Conservation (phyloP, 257 asterid genomes). For the Thymus quinquecostatus region DNA sequence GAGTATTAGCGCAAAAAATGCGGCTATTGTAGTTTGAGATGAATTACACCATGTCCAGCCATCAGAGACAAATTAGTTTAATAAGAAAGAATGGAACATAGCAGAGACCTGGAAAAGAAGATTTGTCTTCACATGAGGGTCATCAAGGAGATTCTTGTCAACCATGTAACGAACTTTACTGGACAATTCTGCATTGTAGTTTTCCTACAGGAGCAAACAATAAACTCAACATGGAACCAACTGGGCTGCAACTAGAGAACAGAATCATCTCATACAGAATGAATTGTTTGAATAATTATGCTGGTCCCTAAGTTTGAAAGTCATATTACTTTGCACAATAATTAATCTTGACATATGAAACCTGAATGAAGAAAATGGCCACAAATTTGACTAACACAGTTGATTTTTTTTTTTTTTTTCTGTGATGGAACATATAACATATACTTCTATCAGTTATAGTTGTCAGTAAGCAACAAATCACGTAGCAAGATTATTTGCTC, state of each 20-base stretch:
- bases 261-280: background rate
- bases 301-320: slow-evolving; percentile 10
- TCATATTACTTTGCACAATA: background rate
- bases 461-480: background rate
- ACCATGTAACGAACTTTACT: slow-evolving; percentile 71
- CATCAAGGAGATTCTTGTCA: slow-evolving; percentile 87
- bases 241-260: slow-evolving; percentile 15
- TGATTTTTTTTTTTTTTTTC: slow-evolving; percentile 17
- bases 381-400: slow-evolving; percentile 11
- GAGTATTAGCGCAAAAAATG: slow-evolving; percentile 12
- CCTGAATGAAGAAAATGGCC: slow-evolving; percentile 4
- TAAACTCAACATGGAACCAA: slow-evolving; percentile 7
- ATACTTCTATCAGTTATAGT: background rate
- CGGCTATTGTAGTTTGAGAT: slow-evolving; percentile 11
- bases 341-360: slow-evolving; percentile 7
- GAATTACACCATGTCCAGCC: slow-evolving; percentile 9
- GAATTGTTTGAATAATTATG: background rate
- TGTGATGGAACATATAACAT: background rate
- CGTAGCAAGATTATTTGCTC: slow-evolving; percentile 9
- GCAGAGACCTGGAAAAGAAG: slow-evolving; percentile 84
- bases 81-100: slow-evolving; percentile 28
- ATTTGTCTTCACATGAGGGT: slow-evolving; percentile 97
- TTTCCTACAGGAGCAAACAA: slow-evolving; percentile 59
- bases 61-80: slow-evolving; percentile 6
- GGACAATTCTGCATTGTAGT: slow-evolving; percentile 73